Evolutionary conservation across 345 rosid species (phyloP).

Genomic region (Punica granatum): DNA sequence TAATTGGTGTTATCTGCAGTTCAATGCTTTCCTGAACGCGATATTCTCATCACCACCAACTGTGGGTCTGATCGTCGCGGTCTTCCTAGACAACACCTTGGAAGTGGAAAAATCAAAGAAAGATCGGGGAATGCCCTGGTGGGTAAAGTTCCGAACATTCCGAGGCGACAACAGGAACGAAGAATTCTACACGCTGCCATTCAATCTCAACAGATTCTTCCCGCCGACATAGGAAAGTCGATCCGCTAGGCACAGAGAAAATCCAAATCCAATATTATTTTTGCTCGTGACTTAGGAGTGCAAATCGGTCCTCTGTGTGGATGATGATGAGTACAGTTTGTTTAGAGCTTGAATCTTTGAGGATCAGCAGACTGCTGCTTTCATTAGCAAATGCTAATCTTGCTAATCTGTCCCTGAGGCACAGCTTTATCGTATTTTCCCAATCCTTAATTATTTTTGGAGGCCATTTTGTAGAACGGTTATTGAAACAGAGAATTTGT

Average conservation of each 20-base stretch:
- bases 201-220: constrained; percentile 88
- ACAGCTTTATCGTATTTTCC: too few species aligned
- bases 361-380: too few species aligned
- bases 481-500: constrained; percentile 6
- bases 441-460: constrained; percentile 11
- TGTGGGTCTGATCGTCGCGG: constrained; percentile 67
- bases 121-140: constrained; percentile 98
- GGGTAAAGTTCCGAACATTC: constrained; percentile 84
- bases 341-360: too few species aligned
- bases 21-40: constrained; percentile 77
- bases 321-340: not conserved
- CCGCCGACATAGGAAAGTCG: constrained; percentile 55
- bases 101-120: constrained; percentile 77
- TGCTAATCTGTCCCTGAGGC: too few species aligned
- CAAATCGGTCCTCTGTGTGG: too few species aligned
- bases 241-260: too few species aligned
- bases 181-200: constrained; percentile 91
- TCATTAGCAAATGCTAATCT: too few species aligned
- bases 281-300: not conserved
- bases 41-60: constrained; percentile 81
- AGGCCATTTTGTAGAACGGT: constrained; percentile 11
- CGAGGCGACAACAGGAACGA: constrained; percentile 91
- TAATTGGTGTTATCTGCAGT: constrained; percentile 32
- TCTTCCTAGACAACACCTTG: constrained; percentile 75
- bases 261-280: not conserved